Evolutionary conservation across 768 basidiomycete genomes (phyloP).

Genomic region (Tylopilus felleus): DNA sequence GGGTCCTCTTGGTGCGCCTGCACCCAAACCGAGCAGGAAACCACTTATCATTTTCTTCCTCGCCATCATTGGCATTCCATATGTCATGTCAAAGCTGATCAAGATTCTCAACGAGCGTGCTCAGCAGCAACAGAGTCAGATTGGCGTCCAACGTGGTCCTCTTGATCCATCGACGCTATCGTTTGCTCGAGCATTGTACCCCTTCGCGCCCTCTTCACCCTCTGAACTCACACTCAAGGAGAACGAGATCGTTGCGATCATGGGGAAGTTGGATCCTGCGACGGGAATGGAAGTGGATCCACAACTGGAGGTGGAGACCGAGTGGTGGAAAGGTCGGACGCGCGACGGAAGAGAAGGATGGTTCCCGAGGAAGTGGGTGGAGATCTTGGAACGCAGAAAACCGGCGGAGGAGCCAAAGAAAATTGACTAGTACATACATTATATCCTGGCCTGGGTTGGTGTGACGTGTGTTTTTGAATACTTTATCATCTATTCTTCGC

Average conservation of each 20-base stretch:
- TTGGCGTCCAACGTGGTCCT: constrained; percentile 40
- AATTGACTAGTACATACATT: constrained; percentile 29
- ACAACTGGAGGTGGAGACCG: constrained; percentile 54
- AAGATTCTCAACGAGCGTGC: constrained; percentile 68
- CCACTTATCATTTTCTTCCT: constrained; percentile 92
- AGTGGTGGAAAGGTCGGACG: constrained; percentile 95
- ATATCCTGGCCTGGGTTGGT: no score
- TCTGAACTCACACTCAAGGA: constrained; percentile 79
- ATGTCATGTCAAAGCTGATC: constrained; percentile 88
- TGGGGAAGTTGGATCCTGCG: constrained; percentile 71
- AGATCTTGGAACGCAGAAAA: constrained; percentile 55
- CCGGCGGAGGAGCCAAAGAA: constrained; percentile 38
- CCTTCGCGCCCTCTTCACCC: constrained; percentile 70
- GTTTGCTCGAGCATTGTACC: constrained; percentile 80
- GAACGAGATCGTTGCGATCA: constrained; percentile 92
- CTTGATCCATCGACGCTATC: constrained; percentile 77
- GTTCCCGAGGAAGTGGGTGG: constrained; percentile 91
- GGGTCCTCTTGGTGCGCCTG: constrained; percentile 37
- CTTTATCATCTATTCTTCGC: no score
- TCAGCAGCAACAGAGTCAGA: constrained; percentile 40
- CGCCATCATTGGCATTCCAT: constrained; percentile 90
- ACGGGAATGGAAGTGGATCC: constrained; percentile 70
- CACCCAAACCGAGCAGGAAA: constrained; percentile 75
- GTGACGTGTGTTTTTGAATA: no score
- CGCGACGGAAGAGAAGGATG: constrained; percentile 90